Conservation (phyloP, 2,329 filamentous ascomycete species). For the Sphaerulina vaccinii region DNA sequence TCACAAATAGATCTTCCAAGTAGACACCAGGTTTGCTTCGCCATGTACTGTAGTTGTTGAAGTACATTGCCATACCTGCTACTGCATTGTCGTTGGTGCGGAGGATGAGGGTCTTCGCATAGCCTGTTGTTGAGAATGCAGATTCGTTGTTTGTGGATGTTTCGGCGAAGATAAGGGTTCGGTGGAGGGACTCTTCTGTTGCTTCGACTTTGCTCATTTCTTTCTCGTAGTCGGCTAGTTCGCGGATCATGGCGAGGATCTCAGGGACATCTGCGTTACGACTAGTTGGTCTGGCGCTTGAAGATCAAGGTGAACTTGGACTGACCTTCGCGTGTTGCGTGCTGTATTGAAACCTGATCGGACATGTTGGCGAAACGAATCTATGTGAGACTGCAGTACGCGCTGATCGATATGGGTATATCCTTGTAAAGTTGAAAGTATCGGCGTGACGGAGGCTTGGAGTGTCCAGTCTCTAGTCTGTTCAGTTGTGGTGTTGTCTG, state of each 20-base stretch:
- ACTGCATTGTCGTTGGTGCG: slow-evolving; percentile 40
- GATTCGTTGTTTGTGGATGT: slow-evolving; percentile 19
- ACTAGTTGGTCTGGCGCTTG: slow-evolving; percentile 2
- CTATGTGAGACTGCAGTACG: no score
- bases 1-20: slow-evolving; percentile 89
- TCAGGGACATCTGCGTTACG: slow-evolving; percentile 72
- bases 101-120: slow-evolving; percentile 74
- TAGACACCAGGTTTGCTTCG: slow-evolving; percentile 82
- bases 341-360: slow-evolving; percentile 47
- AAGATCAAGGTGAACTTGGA: not conserved
- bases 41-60: slow-evolving; percentile 97
- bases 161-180: slow-evolving; percentile 76
- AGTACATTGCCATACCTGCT: slow-evolving; percentile 85
- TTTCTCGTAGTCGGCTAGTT: slow-evolving; percentile 85
- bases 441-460: slow-evolving; percentile 42
- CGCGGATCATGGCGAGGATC: slow-evolving; percentile 80
- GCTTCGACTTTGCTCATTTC: slow-evolving; percentile 72
- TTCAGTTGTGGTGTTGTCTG: not conserved
- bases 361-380: no score
- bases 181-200: slow-evolving; percentile 68
- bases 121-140: slow-evolving; percentile 50
- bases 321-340: slow-evolving; percentile 54
- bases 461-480: no score
- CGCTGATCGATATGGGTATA: no score
- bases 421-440: not conserved